These are phyloP conservation scores for Lactarius indigo DNA, from an alignment of 768 basidiomycete species.

Conservation along the genomic window DNA sequence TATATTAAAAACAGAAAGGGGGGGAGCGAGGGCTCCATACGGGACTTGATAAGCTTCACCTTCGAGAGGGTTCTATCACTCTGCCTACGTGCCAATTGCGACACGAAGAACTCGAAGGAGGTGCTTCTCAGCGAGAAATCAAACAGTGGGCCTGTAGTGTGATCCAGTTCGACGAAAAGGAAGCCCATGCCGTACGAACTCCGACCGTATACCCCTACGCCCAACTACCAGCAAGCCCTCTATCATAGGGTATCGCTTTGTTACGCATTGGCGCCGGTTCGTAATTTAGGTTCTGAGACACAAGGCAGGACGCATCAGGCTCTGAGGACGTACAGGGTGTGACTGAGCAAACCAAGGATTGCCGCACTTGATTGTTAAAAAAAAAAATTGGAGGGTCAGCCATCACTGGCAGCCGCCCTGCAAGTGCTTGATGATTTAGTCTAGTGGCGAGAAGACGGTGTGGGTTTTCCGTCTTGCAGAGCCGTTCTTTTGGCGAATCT, in stretches of 20 bases:
- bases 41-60: not conserved
- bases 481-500: no score
- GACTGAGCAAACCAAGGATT: no score
- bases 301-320: not conserved
- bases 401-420: no score
- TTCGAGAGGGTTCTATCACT: not conserved
- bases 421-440: no score
- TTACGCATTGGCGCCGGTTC: not conserved
- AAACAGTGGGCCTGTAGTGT: not conserved
- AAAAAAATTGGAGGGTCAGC: no score
- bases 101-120: not conserved
- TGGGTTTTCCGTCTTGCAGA: no score
- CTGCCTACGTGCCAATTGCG: not conserved
- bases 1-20: no score
- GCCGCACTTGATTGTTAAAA: no score
- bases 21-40: no score
- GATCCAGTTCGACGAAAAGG: not conserved
- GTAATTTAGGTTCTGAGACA: not conserved
- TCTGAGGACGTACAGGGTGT: no score
- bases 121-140: not conserved
- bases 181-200: not conserved
- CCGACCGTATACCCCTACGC: not conserved
- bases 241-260: not conserved
- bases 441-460: no score
- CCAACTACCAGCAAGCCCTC: not conserved